Conservation (phyloP, 129 eudicot species). For the Tagetes erecta region DNA sequence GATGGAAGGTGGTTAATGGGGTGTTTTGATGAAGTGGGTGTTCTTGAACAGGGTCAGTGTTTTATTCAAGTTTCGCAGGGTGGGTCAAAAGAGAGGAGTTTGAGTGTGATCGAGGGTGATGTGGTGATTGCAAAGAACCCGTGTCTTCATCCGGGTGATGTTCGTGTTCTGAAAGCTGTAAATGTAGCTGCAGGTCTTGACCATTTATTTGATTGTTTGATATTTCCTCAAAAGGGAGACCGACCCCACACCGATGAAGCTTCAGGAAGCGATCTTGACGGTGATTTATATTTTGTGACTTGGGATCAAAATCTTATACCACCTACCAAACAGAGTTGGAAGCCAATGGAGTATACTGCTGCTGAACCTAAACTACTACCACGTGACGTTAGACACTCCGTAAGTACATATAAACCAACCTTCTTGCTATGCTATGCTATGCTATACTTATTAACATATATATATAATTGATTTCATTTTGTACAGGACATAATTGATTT, state of each 20-base stretch:
- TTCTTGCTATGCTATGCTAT: neutral
- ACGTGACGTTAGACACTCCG: neutral
- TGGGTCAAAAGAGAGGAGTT: slow-evolving; percentile 6
- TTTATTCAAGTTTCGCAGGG: slow-evolving; percentile 13
- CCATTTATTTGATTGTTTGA: slow-evolving; percentile 13
- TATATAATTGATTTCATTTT: neutral
- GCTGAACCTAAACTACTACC: slow-evolving; percentile 11
- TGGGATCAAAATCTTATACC: slow-evolving; percentile 21
- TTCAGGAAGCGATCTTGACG: slow-evolving; percentile 18
- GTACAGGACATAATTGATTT: neutral
- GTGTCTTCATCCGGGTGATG: slow-evolving; percentile 17
- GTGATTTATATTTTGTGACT: slow-evolving; percentile 19
- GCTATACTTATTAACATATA: neutral
- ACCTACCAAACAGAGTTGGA: slow-evolving; percentile 10
- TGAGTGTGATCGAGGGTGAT: slow-evolving; percentile 10
- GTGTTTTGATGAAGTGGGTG: slow-evolving; percentile 18
- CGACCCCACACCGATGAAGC: slow-evolving; percentile 25
- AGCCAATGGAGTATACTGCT: slow-evolving; percentile 19
- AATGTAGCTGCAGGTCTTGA: slow-evolving; percentile 5
- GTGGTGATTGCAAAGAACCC: slow-evolving; percentile 24
- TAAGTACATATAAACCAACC: neutral
- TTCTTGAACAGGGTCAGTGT: slow-evolving; percentile 17
- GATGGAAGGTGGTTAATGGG: slow-evolving; percentile 25
- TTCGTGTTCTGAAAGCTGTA: slow-evolving; percentile 5
- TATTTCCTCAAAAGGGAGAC: slow-evolving; percentile 22